Conservation (phyloP, 768 basidiomycete species). For the Suillus paluster region DNA sequence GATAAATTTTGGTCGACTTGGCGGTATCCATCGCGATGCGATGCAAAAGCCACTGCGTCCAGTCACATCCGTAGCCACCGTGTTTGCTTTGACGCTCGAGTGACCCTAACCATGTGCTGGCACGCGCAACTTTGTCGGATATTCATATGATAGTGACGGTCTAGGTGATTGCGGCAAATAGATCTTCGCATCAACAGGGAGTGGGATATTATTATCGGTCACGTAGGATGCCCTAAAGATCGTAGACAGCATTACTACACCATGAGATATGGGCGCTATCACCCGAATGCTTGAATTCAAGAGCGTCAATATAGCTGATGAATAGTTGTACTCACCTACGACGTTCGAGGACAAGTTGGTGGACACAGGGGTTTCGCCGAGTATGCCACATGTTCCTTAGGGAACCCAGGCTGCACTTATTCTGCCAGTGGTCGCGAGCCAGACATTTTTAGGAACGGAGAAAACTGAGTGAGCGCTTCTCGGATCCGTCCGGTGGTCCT, state of each 20-base stretch:
- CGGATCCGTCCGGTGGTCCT: background rate
- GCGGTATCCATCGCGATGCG: too few relatives aligned
- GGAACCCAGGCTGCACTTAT: background rate
- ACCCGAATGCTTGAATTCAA: background rate
- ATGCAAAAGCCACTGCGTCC: too few relatives aligned
- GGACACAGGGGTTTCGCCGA: too few relatives aligned
- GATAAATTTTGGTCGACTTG: too few relatives aligned
- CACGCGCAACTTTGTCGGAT: too few relatives aligned
- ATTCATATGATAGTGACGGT: too few relatives aligned
- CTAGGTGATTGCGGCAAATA: too few relatives aligned
- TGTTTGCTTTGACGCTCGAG: too few relatives aligned
- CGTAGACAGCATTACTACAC: background rate
- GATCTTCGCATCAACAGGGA: background rate
- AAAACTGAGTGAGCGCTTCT: background rate
- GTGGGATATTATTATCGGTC: background rate
- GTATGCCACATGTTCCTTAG: too few relatives aligned
- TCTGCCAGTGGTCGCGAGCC: background rate
- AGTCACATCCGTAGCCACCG: too few relatives aligned
- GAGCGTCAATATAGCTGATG: background rate
- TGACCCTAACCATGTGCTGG: too few relatives aligned
- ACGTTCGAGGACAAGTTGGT: background rate
- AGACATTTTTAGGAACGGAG: background rate
- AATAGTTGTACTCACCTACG: background rate
- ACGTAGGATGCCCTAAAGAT: background rate
- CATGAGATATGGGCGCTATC: background rate